A percentile compares a stretch with the other conserved stretches of the same genome.
phyloP scores from a whole-genome alignment of 352 stramenopile species.

The Phytophthora sojae region DNA sequence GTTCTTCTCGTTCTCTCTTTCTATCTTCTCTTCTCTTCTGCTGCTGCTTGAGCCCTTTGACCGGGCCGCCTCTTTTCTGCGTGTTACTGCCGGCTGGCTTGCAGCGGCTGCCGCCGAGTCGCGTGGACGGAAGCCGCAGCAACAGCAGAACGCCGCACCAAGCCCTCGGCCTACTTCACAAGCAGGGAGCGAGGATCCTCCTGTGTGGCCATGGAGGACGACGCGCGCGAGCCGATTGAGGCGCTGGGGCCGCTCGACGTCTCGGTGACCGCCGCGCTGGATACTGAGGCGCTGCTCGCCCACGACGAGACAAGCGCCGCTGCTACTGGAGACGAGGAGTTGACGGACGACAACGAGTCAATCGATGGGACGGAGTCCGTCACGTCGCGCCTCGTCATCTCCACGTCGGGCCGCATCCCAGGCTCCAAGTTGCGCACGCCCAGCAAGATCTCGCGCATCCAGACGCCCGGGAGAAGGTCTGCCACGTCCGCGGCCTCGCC shows the following conservation, averaged over 20 bases:
- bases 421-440: constrained; percentile 38
- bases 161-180: background rate
- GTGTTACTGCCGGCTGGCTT: constrained; percentile 22
- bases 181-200: background rate
- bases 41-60: background rate
- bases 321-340: constrained; percentile 4
- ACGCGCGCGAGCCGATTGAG: constrained; percentile 6
- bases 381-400: constrained; percentile 33
- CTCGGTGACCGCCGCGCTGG: background rate
- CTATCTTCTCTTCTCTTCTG: background rate
- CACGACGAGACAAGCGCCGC: constrained; percentile 20
- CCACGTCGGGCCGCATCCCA: constrained; percentile 16
- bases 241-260: constrained; percentile 4
- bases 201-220: constrained; percentile 13
- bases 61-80: constrained; percentile 18
- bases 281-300: constrained; percentile 4
- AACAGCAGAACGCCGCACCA: constrained; percentile 3
- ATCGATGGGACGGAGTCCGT: constrained; percentile 7
- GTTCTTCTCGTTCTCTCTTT: background rate
- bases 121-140: constrained; percentile 2
- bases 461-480: constrained; percentile 22
- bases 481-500: constrained; percentile 8
- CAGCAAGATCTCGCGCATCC: constrained; percentile 34
- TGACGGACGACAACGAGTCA: constrained; percentile 22
- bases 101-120: constrained; percentile 14